phyloP scores from a whole-genome alignment of 352 stramenopile species.

The Globisporangium rhizosaccharum region DNA sequence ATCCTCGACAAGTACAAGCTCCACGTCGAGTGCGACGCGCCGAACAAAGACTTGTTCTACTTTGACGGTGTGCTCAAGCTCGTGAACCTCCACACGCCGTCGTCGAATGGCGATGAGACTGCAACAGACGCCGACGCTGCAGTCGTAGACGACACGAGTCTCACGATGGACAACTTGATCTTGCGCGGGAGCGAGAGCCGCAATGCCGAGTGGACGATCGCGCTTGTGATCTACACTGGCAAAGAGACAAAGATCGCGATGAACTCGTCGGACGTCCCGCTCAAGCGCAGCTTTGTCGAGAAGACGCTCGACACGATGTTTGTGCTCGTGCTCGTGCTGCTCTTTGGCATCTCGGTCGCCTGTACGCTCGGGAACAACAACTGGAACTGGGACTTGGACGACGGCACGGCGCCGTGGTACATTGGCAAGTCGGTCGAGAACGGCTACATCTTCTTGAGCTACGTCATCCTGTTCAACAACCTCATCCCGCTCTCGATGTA shows the following conservation, averaged over 20 bases:
- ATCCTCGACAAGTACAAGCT: conserved; percentile 65
- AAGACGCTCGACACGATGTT: conserved; percentile 77
- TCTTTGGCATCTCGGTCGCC: conserved; percentile 47
- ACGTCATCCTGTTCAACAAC: conserved; percentile 91
- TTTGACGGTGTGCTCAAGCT: conserved; percentile 86
- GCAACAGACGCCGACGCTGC: conserved; percentile 8
- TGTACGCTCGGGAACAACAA: conserved; percentile 85
- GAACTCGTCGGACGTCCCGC: conserved; percentile 69
- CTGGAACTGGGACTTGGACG: conserved; percentile 65
- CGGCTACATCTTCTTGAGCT: conserved; percentile 94
- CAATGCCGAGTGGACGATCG: conserved; percentile 91
- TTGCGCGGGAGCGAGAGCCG: conserved; percentile 89
- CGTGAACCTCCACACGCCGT: conserved; percentile 27
- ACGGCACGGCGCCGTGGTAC: conserved; percentile 57
- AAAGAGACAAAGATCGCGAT: conserved; percentile 93
- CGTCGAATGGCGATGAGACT: conserved; percentile 70
- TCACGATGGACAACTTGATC: conserved; percentile 89
- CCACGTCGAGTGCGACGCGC: conserved; percentile 71
- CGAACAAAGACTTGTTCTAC: conserved; percentile 88
- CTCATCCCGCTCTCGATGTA: conserved; percentile 98
- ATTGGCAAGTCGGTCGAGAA: conserved; percentile 51
- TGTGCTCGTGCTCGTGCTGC: conserved; percentile 53
- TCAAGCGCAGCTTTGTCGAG: conserved; percentile 87
- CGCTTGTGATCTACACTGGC: conserved; percentile 92
- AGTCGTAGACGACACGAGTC: conserved; percentile 33